Evolutionary conservation across 192 early-diverging fungal species (phyloP).

Genomic region (Geosiphon pyriformis): DNA sequence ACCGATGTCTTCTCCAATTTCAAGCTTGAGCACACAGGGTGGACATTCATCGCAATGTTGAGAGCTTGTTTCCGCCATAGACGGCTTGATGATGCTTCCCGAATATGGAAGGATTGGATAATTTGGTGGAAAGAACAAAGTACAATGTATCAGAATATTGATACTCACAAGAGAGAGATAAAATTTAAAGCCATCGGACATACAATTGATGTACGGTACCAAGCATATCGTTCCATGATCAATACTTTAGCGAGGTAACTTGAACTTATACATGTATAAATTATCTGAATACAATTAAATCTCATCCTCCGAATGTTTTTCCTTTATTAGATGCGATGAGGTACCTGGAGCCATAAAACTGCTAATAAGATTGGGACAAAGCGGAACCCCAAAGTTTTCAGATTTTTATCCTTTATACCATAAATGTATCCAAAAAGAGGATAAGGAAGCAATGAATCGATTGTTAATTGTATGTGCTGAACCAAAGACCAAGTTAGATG

Average conservation of each 20-base stretch:
- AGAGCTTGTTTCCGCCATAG: conserved; percentile 56
- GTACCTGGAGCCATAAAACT: conserved; percentile 43
- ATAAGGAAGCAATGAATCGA: conserved; percentile 43
- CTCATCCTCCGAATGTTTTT: background rate
- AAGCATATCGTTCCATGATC: conserved; percentile 56
- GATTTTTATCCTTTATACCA: conserved; percentile 48
- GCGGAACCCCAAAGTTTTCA: conserved; percentile 37
- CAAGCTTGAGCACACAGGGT: conserved; percentile 48
- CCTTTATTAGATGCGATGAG: conserved; percentile 40
- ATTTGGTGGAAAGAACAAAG: conserved; percentile 45
- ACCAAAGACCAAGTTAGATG: conserved; percentile 28
- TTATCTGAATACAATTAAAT: background rate
- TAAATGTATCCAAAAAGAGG: conserved; percentile 44
- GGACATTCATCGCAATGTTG: conserved; percentile 55
- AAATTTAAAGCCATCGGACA: conserved; percentile 18
- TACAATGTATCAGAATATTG: conserved; percentile 25
- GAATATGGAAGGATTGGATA: conserved; percentile 64
- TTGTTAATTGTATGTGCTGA: conserved; percentile 45
- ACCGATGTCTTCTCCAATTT: conserved; percentile 45
- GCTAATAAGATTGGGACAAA: conserved; percentile 37
- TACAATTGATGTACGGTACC: conserved; percentile 50
- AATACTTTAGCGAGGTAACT: conserved; percentile 55
- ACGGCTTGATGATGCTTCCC: conserved; percentile 54
- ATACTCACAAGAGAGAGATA: conserved; percentile 5
- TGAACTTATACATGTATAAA: background rate